These are phyloP conservation scores for Pythium sp. DNA, from an alignment of 352 stramenopile genomes.

Conservation along the genomic window DNA sequence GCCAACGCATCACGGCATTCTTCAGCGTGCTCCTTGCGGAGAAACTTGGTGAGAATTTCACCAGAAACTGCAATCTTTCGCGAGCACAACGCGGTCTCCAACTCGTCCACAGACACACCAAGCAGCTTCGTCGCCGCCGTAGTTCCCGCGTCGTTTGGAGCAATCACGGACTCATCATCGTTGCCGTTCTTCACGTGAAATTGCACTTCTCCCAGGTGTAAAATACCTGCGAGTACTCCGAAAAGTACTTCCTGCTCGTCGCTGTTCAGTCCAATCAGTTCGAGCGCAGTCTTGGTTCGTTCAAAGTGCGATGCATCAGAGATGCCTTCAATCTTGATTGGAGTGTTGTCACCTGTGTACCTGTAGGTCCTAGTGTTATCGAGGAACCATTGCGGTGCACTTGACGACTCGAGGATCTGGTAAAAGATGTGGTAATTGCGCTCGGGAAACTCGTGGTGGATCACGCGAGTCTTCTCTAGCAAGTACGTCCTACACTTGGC, in stretches of 20 bases:
- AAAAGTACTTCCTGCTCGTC: constrained; percentile 64
- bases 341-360: constrained; percentile 62
- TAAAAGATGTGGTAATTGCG: constrained; percentile 98
- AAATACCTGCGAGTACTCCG: constrained; percentile 84
- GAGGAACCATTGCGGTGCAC: constrained; percentile 29
- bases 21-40: constrained; percentile 85
- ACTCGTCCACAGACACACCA: constrained; percentile 40
- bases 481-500: constrained; percentile 96
- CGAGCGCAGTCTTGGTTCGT: constrained; percentile 58
- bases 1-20: constrained; percentile 93
- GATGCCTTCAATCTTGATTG: constrained; percentile 67
- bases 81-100: constrained; percentile 72
- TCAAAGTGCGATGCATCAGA: constrained; percentile 74
- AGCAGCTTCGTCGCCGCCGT: constrained; percentile 49
- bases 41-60: constrained; percentile 63
- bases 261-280: constrained; percentile 56
- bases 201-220: constrained; percentile 96
- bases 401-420: constrained; percentile 42
- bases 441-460: constrained; percentile 91
- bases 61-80: constrained; percentile 63
- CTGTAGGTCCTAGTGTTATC: constrained; percentile 46
- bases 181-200: constrained; percentile 75
- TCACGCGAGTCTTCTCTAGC: constrained; percentile 96
- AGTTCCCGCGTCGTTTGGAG: constrained; percentile 29
- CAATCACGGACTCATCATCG: constrained; percentile 70